Evolutionary conservation across 306 rosid species (phyloP).

Genomic region (Vicia sativa): DNA sequence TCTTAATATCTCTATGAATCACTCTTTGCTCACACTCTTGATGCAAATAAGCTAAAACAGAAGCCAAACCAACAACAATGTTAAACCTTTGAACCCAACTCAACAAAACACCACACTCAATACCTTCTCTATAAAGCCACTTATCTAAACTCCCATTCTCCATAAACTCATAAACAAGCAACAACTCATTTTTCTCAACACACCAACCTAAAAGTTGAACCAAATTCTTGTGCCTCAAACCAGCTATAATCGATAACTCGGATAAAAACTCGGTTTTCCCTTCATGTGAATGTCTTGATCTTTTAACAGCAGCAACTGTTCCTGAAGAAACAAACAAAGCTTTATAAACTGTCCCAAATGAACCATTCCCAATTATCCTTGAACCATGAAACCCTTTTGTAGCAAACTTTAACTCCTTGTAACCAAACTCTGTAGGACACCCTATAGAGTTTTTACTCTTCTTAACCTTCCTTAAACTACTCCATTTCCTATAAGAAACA

Average conservation of each 20-base stretch:
- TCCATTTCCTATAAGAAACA: slow-evolving; percentile 54
- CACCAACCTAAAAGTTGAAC: slow-evolving; percentile 92
- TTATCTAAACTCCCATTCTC: slow-evolving; percentile 47
- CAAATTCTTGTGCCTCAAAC: slow-evolving; percentile 83
- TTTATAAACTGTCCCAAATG: slow-evolving; percentile 85
- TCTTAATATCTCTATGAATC: slow-evolving; percentile 73
- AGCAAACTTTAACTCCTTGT: slow-evolving; percentile 64
- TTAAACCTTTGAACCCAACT: slow-evolving; percentile 41
- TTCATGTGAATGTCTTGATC: slow-evolving; percentile 42
- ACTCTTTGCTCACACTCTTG: slow-evolving; percentile 85
- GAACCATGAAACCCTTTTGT: slow-evolving; percentile 76
- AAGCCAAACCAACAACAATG: slow-evolving; percentile 43
- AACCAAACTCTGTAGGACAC: slow-evolving; percentile 70
- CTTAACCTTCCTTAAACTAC: slow-evolving; percentile 23
- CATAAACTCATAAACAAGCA: slow-evolving; percentile 73
- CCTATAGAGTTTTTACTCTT: slow-evolving; percentile 42
- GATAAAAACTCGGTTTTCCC: slow-evolving; percentile 41
- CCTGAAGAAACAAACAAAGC: slow-evolving; percentile 57
- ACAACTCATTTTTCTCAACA: slow-evolving; percentile 68
- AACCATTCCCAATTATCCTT: slow-evolving; percentile 74
- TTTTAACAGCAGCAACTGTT: slow-evolving; percentile 51
- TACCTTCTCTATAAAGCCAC: slow-evolving; percentile 35
- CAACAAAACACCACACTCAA: slow-evolving; percentile 20
- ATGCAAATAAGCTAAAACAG: slow-evolving; percentile 58
- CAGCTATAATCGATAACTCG: slow-evolving; percentile 52